A percentile compares a stretch with the other conserved stretches of the same genome.
These are phyloP conservation scores for Prosopis cineraria DNA, from an alignment of 306 rosid genomes.

Conservation along the genomic window DNA sequence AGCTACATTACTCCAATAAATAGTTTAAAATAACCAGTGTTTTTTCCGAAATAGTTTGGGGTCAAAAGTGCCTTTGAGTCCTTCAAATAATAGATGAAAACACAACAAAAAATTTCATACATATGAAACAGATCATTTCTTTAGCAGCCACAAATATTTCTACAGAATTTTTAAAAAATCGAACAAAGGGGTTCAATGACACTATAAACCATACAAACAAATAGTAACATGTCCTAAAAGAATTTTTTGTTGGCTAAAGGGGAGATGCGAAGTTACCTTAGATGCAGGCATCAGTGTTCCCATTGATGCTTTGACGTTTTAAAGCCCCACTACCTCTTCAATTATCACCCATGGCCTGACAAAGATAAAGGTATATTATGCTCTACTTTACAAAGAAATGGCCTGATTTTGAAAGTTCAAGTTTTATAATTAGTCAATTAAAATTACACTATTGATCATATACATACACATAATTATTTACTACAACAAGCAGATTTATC, in stretches of 20 bases:
- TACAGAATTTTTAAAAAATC: background rate
- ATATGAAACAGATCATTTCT: background rate
- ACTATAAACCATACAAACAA: background rate
- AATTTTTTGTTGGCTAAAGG: background rate
- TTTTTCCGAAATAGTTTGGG: background rate
- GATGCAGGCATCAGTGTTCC: slow-evolving; percentile 45
- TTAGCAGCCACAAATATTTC: background rate
- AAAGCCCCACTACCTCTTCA: slow-evolving; percentile 42
- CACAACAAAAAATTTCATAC: background rate
- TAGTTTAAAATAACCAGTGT: background rate
- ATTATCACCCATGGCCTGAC: slow-evolving; percentile 82
- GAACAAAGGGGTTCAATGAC: background rate
- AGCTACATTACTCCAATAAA: no score
- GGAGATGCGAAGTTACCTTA: slow-evolving; percentile 44
- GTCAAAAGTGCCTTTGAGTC: background rate
- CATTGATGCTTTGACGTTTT: slow-evolving; percentile 43
- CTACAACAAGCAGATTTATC: background rate
- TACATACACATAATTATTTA: background rate
- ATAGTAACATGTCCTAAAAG: background rate
- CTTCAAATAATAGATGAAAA: background rate
- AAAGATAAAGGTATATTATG: slow-evolving; percentile 12
- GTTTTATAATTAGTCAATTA: background rate
- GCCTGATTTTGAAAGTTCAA: background rate
- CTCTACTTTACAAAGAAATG: background rate
- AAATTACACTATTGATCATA: background rate